Evolutionary conservation across 345 rosid genomes (phyloP).

Genomic region (Punica granatum): DNA sequence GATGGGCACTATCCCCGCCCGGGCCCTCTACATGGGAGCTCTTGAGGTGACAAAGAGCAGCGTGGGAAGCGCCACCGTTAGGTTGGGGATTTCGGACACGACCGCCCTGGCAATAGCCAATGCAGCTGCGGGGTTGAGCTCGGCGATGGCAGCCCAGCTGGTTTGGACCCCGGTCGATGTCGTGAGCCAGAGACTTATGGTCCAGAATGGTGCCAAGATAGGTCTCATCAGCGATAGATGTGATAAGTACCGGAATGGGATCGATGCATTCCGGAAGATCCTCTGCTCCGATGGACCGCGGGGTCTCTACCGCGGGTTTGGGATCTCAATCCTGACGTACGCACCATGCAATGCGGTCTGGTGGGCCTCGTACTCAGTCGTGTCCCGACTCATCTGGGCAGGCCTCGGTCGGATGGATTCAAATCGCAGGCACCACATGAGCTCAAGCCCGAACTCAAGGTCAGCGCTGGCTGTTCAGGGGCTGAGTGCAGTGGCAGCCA

Average conservation of each 20-base stretch:
- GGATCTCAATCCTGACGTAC: slow-evolving; percentile 84
- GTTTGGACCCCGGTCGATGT: slow-evolving; percentile 92
- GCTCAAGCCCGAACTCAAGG: slow-evolving; percentile 27
- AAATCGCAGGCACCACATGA: background rate
- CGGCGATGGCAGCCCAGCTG: slow-evolving; percentile 85
- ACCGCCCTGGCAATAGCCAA: slow-evolving; percentile 56
- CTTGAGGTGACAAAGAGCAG: slow-evolving; percentile 79
- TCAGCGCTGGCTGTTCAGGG: slow-evolving; percentile 53
- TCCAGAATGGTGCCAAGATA: slow-evolving; percentile 44
- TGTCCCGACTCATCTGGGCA: slow-evolving; percentile 53
- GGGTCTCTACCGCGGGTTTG: slow-evolving; percentile 91
- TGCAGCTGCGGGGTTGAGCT: slow-evolving; percentile 83
- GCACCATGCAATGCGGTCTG: slow-evolving; percentile 96
- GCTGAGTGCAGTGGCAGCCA: slow-evolving; percentile 70
- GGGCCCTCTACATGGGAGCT: slow-evolving; percentile 88
- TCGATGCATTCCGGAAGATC: slow-evolving; percentile 79
- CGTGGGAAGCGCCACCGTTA: slow-evolving; percentile 59
- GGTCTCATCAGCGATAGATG: slow-evolving; percentile 22
- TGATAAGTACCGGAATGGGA: slow-evolving; percentile 52
- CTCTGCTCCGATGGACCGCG: slow-evolving; percentile 60
- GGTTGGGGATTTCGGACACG: slow-evolving; percentile 70
- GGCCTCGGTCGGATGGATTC: slow-evolving; percentile 21
- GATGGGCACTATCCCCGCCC: slow-evolving; percentile 87
- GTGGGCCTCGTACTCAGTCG: slow-evolving; percentile 97
- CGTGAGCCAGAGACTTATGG: slow-evolving; percentile 91